phyloP scores from a whole-genome alignment of 1,284 basidiomycete species.

The Trichosporon sp. region DNA sequence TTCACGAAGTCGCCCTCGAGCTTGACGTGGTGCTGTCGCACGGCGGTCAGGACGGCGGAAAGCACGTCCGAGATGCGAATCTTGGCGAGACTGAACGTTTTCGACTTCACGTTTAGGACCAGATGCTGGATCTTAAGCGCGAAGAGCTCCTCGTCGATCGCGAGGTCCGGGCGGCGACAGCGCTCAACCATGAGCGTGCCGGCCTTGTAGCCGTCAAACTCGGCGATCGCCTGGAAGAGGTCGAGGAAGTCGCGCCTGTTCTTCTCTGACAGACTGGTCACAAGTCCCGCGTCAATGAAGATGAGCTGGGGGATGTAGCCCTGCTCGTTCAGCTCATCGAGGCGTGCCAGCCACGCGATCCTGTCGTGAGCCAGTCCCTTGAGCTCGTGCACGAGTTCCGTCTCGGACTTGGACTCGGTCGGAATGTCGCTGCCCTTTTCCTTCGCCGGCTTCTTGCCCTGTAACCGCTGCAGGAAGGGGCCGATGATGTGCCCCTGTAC shows the following conservation, averaged over 20 bases:
- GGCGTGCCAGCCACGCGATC: constrained; percentile 70
- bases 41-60: constrained; percentile 81
- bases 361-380: constrained; percentile 64
- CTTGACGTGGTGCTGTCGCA: constrained; percentile 92
- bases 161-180: constrained; percentile 88
- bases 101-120: constrained; percentile 87
- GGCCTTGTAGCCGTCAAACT: constrained; percentile 93
- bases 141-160: constrained; percentile 89
- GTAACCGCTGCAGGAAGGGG: constrained; percentile 48
- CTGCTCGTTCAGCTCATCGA: constrained; percentile 66
- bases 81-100: constrained; percentile 92
- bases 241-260: constrained; percentile 95
- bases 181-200: constrained; percentile 96
- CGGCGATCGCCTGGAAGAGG: constrained; percentile 90
- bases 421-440: constrained; percentile 35
- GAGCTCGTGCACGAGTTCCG: constrained; percentile 69
- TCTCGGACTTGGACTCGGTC: constrained; percentile 37
- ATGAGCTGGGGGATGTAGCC: constrained; percentile 94
- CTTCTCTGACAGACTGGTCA: constrained; percentile 76
- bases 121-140: constrained; percentile 97
- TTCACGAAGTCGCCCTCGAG: constrained; percentile 99
- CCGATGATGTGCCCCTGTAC: constrained; percentile 64
- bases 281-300: constrained; percentile 93
- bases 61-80: constrained; percentile 95
- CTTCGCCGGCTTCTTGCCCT: constrained; percentile 30